phyloP scores from a whole-genome alignment of 177 flowering plant genomes.

The Vitis hybrid region DNA sequence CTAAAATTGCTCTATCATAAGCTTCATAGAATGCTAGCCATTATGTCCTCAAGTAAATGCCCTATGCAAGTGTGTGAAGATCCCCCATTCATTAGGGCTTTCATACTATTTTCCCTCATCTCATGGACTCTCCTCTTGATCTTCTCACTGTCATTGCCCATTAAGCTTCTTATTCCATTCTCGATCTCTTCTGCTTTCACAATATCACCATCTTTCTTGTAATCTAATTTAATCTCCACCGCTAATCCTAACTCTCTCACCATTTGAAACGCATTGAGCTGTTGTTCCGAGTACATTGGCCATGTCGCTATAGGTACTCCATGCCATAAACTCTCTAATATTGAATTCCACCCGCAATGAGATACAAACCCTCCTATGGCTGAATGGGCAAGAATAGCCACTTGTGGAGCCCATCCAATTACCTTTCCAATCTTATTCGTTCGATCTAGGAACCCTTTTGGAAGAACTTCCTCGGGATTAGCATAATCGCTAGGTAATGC shows the following conservation, averaged over 20 bases:
- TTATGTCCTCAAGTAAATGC: background rate
- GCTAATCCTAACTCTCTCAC: constrained; percentile 12
- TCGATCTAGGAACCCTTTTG: constrained; percentile 13
- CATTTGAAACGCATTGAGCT: constrained; percentile 14
- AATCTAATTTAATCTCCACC: constrained; percentile 7
- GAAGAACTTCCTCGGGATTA: constrained; percentile 1
- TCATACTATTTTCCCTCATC: constrained; percentile 2
- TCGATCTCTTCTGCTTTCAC: background rate
- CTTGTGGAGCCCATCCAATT: constrained; percentile 16
- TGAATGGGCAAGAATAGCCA: constrained; percentile 1
- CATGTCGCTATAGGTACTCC: constrained; percentile 15
- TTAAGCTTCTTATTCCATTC: background rate
- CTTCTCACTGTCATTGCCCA: background rate
- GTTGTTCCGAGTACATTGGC: constrained; percentile 18
- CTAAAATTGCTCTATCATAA: no score
- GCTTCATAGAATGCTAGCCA: no score
- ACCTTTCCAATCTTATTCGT: constrained; percentile 6
- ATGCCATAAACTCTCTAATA: constrained; percentile 16
- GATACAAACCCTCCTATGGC: background rate
- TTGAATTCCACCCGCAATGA: constrained; percentile 12
- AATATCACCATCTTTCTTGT: background rate
- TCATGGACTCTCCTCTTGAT: constrained; percentile 3
- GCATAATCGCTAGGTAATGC: background rate
- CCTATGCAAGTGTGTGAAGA: constrained; percentile 3
- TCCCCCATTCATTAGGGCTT: background rate